Evolutionary conservation across 2,329 filamentous ascomycete genomes (phyloP).

Genomic region (Colletotrichum spaethianum): DNA sequence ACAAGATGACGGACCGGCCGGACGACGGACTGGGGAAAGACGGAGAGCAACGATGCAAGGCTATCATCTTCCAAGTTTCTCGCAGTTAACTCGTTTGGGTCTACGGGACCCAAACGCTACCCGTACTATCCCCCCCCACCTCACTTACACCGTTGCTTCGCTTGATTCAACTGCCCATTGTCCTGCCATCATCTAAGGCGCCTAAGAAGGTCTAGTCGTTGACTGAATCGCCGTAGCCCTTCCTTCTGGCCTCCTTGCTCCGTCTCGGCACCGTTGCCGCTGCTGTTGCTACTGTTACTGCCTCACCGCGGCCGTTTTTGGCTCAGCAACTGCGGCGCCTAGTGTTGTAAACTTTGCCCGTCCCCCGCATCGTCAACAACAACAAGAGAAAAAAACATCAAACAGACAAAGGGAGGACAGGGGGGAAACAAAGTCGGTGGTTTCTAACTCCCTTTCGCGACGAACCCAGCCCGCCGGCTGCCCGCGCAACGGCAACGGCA

Average conservation of each 20-base stretch:
- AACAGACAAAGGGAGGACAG: conserved; percentile 30
- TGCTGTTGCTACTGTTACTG: conserved; percentile 13
- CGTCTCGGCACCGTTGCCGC: conserved; percentile 6
- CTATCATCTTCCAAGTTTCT: not conserved
- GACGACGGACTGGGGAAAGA: conserved; percentile 1
- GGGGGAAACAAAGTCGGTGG: conserved; percentile 3
- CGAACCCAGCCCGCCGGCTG: conserved; percentile 2
- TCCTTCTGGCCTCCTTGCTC: not conserved
- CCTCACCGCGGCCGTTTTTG: not conserved
- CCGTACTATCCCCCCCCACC: not conserved
- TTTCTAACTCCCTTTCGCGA: not conserved
- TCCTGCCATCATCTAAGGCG: not conserved
- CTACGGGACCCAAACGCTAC: not conserved
- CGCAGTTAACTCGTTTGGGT: not conserved
- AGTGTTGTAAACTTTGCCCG: not conserved
- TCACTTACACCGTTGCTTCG: conserved; percentile 34
- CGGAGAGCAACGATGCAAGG: conserved; percentile 9
- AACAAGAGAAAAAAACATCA: conserved; percentile 17
- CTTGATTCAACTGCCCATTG: not conserved
- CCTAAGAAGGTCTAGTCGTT: not conserved
- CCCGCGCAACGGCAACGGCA: conserved; percentile 26
- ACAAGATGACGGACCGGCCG: not conserved
- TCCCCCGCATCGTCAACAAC: not conserved
- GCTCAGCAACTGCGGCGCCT: conserved; percentile 24
- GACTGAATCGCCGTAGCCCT: not conserved